These are phyloP conservation scores for Candida sojae DNA, from an alignment of 1,139 yeast species.

Conservation along the genomic window DNA sequence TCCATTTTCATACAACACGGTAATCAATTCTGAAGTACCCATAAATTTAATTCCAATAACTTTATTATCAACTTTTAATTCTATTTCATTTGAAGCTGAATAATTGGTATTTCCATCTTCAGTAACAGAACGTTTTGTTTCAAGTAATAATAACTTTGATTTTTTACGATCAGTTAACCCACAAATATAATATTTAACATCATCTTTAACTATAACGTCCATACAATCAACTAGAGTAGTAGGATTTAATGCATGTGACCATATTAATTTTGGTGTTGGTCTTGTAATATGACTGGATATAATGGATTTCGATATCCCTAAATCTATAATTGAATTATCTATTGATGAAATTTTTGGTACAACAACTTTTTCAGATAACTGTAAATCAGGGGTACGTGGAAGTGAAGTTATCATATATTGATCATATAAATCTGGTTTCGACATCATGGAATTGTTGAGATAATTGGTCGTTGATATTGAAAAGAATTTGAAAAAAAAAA, in stretches of 20 bases:
- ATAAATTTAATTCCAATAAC: conserved; percentile 40
- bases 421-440: conserved; percentile 12
- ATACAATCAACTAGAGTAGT: conserved; percentile 49
- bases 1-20: conserved; percentile 47
- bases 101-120: conserved; percentile 12
- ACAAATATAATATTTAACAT: conserved; percentile 33
- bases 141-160: conserved; percentile 40
- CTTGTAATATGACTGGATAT: conserved; percentile 69
- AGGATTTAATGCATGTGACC: conserved; percentile 76
- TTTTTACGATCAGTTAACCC: conserved; percentile 52
- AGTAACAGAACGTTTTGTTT: conserved; percentile 21
- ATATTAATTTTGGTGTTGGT: conserved; percentile 78
- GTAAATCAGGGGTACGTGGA: conserved; percentile 42
- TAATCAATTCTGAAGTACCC: conserved; percentile 30
- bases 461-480: background rate
- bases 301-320: conserved; percentile 79
- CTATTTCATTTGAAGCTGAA: conserved; percentile 12
- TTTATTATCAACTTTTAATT: conserved; percentile 18
- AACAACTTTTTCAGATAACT: conserved; percentile 29
- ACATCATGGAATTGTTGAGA: conserved; percentile 1
- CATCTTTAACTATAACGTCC: conserved; percentile 26
- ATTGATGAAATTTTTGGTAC: conserved; percentile 29
- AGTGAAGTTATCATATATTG: conserved; percentile 39
- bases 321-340: conserved; percentile 38
- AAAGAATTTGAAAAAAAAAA: too few relatives aligned